These are phyloP conservation scores for Hypomyces perniciosus DNA, from an alignment of 2,329 filamentous ascomycete genomes.

Conservation along the genomic window DNA sequence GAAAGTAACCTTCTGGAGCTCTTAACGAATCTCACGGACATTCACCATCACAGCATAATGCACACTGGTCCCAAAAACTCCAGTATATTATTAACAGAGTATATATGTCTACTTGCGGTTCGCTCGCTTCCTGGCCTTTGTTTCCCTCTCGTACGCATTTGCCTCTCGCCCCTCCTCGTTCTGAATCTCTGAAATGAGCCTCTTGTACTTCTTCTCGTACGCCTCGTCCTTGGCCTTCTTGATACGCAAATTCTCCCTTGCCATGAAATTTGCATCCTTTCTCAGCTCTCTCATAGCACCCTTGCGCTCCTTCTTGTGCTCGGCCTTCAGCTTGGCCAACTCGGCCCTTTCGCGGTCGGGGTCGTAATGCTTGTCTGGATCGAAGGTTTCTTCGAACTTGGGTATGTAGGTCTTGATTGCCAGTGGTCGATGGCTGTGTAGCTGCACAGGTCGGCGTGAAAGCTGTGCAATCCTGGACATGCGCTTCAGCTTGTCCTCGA, in stretches of 20 bases:
- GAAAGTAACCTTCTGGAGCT: too few relatives aligned
- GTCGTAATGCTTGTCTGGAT: conserved; percentile 95
- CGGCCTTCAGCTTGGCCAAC: conserved; percentile 73
- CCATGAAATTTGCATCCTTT: conserved; percentile 93
- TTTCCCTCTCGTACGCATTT: conserved; percentile 87
- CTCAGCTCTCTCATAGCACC: conserved; percentile 88
- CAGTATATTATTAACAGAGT: not conserved
- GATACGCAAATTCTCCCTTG: conserved; percentile 78
- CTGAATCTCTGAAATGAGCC: conserved; percentile 90
- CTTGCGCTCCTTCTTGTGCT: conserved; percentile 94
- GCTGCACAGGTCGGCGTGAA: conserved; percentile 69
- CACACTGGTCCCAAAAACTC: not conserved
- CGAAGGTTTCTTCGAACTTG: conserved; percentile 94
- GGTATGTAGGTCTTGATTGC: conserved; percentile 84
- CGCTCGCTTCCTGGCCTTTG: conserved; percentile 63
- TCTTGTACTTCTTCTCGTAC: conserved; percentile 95
- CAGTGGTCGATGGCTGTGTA: conserved; percentile 83
- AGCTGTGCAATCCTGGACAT: conserved; percentile 58
- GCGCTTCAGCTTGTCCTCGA: conserved; percentile 41
- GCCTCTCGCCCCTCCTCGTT: conserved; percentile 81
- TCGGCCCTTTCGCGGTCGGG: conserved; percentile 86
- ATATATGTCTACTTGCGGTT: conserved; percentile 21
- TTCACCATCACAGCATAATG: too few relatives aligned
- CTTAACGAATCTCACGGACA: too few relatives aligned
- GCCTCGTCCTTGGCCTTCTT: conserved; percentile 91